A percentile compares a stretch with the other conserved stretches of the same genome.
Conservation (phyloP, 768 basidiomycete genomes). For the Antrodiella citrinella region DNA sequence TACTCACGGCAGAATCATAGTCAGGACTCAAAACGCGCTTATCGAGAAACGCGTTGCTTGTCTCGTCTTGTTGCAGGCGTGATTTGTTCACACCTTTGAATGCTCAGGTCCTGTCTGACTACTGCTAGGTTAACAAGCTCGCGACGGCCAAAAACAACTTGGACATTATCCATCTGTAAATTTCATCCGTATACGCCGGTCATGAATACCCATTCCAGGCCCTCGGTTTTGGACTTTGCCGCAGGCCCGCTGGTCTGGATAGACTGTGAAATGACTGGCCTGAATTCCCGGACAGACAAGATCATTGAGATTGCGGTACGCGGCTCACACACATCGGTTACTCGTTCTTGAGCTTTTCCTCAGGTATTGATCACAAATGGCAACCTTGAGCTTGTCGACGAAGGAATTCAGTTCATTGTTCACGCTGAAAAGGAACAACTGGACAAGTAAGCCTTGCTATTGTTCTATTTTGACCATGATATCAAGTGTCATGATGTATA, state of each 20-base stretch:
- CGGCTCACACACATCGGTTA: not conserved
- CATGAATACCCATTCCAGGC: conserved; percentile 14
- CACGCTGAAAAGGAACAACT: conserved; percentile 59
- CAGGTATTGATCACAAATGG: conserved; percentile 87
- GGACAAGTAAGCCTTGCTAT: conserved; percentile 46
- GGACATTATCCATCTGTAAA: conserved; percentile 3
- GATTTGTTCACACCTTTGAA: no score
- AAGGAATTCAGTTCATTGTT: conserved; percentile 73
- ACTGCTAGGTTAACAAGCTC: no score
- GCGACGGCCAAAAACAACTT: conserved; percentile 3
- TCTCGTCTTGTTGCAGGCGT: no score
- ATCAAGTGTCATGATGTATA: conserved; percentile 27
- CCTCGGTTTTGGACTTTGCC: conserved; percentile 28
- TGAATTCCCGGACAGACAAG: conserved; percentile 56
- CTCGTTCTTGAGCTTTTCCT: not conserved
- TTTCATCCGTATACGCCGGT: conserved; percentile 1
- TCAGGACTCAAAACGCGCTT: no score
- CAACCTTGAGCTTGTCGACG: conserved; percentile 70
- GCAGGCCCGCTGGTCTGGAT: conserved; percentile 75
- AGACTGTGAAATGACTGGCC: conserved; percentile 85
- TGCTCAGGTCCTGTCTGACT: no score
- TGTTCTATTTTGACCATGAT: conserved; percentile 1
- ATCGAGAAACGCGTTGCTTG: no score
- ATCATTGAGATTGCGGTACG: conserved; percentile 75
- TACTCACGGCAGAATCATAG: no score